A percentile compares a stretch with the other conserved stretches of the same genome.
Evolutionary conservation across 495 filamentous ascomycete genomes (phyloP).

Genomic region (Usnea hakonensis): DNA sequence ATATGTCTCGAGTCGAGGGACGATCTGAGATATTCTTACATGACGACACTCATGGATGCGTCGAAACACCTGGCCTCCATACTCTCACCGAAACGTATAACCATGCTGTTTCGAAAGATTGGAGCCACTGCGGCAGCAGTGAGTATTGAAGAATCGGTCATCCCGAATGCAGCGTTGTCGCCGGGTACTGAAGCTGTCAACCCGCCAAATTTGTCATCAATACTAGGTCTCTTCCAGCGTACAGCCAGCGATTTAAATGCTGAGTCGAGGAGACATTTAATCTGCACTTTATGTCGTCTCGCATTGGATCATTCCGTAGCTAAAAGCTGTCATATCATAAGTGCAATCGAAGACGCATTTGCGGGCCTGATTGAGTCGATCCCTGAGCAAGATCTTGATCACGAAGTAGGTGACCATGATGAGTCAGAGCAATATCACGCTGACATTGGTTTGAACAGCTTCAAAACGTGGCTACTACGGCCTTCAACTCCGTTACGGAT

Average conservation of each 20-base stretch:
- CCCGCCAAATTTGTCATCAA: constrained; percentile 24
- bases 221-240: constrained; percentile 31
- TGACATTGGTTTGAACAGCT: constrained; percentile 38
- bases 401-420: constrained; percentile 27
- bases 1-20: constrained; percentile 53
- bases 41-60: constrained; percentile 35
- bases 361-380: constrained; percentile 34
- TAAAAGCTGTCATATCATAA: constrained; percentile 32
- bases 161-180: constrained; percentile 3
- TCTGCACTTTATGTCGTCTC: constrained; percentile 41
- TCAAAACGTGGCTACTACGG: constrained; percentile 42
- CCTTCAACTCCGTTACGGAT: constrained; percentile 44
- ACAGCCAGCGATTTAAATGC: constrained; percentile 35
- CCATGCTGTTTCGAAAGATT: constrained; percentile 19
- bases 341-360: constrained; percentile 42
- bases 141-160: constrained; percentile 10
- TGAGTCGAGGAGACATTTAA: constrained; percentile 8
- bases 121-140: constrained; percentile 21
- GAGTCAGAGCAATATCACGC: constrained; percentile 11
- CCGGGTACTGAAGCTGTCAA: constrained; percentile 1
- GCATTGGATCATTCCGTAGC: constrained; percentile 49
- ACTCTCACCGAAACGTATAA: constrained; percentile 12
- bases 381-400: constrained; percentile 26
- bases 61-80: constrained; percentile 10
- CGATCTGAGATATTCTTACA: constrained; percentile 58